phyloP scores from a whole-genome alignment of 2,329 filamentous ascomycete genomes.

The Verticillium isaacii region DNA sequence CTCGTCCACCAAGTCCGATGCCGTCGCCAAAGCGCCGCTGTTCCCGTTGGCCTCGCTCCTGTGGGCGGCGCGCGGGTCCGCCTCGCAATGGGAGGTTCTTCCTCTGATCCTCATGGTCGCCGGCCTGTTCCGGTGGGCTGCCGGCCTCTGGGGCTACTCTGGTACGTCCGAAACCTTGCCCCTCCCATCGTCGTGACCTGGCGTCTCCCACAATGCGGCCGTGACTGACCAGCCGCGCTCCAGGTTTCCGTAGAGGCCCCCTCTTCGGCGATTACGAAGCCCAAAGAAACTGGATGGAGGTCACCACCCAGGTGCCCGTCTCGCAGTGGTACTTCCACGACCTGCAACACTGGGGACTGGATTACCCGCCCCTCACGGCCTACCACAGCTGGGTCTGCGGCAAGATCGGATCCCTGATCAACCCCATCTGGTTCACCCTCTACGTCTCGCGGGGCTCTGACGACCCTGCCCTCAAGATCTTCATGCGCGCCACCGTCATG shows the following conservation, averaged over 20 bases:
- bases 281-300: constrained; percentile 97
- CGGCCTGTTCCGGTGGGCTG: constrained; percentile 91
- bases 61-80: constrained; percentile 79
- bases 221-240: background rate
- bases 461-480: constrained; percentile 77
- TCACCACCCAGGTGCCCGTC: constrained; percentile 82
- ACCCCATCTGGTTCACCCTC: constrained; percentile 84
- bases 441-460: constrained; percentile 78
- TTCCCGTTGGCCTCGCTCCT: constrained; percentile 93
- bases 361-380: constrained; percentile 95
- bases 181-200: background rate
- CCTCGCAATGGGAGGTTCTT: constrained; percentile 88
- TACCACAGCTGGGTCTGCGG: constrained; percentile 98
- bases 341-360: constrained; percentile 93
- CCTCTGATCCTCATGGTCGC: constrained; percentile 83
- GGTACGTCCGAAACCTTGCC: constrained; percentile 45
- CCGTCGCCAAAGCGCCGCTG: constrained; percentile 53
- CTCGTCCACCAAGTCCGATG: background rate
- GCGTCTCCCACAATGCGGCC: background rate
- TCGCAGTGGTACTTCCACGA: constrained; percentile 99
- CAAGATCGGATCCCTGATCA: constrained; percentile 73
- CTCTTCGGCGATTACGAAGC: constrained; percentile 98
- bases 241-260: constrained; percentile 75
- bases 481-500: constrained; percentile 90
- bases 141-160: constrained; percentile 91